Base-by-base conservation (phyloP, 805 yeast species). In the Yamadazyma sp. region DNA sequence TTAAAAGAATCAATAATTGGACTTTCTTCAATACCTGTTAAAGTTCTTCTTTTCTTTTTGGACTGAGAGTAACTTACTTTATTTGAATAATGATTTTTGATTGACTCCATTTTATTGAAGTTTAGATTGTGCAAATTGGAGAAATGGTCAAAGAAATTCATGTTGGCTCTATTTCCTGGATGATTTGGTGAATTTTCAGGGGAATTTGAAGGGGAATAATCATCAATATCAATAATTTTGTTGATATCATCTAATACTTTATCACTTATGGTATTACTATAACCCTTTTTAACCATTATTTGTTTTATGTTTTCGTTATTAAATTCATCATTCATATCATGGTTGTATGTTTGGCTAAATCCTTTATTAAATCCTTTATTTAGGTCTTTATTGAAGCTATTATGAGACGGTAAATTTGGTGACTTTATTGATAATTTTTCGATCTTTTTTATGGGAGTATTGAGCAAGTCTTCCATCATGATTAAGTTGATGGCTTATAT, bases 61-160 rank as follows among this genome's bases (percentile, higher is more conserved):
- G 40, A 22, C 21, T 21, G n/a, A 4, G 29, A 16, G 8, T 16
- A 4, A 3, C 35, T 31, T n/a, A n/a, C n/a, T 11, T 14, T 10
- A 50, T 51, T 72, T 1, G 78, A 72, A 39, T 73, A 73, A 39
- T 73, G 78, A 6, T 58, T 54, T 7, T 65, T 53, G 12, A 74
- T 73, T 12, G 76, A 68, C 16, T 73, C 78, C 78, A 74, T 71
- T 30, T 64, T 53, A 35, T 51, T 51, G 43, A 64, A 65, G 20
- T 56, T 50, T n/a, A 55, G 48, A 27, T 56, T 47, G 38, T 65
- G 71, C 27, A 55, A 45, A 35, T 35, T 35, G 15, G 15, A 20
- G 21, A 36, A 32, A 5, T 23, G 23, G 6, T 28, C 23, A 17
- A 17, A 11, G 24, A 16, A 27, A 23, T 14, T 25, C 7, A 7